These are phyloP conservation scores for Eremochloa ophiuroides DNA, from an alignment of 176 grass and related monocot species.

Conservation along the genomic window DNA sequence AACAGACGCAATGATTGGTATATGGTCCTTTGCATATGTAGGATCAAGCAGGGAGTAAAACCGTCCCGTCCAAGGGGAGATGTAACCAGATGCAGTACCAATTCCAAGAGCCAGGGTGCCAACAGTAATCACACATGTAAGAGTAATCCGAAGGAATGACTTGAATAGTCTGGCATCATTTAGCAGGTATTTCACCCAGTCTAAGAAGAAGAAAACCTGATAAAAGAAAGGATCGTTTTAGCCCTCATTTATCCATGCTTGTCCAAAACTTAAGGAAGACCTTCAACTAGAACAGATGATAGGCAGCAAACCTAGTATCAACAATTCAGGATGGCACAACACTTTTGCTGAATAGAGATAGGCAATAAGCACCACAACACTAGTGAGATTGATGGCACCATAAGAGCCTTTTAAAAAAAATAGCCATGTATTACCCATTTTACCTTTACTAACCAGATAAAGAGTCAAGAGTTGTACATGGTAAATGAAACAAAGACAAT, in stretches of 20 bases:
- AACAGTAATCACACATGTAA: conserved; percentile 77
- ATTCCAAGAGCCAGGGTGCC: conserved; percentile 81
- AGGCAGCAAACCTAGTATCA: background rate
- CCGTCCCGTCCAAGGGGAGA: conserved; percentile 95
- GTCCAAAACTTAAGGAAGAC: background rate
- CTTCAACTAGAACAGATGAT: conserved; percentile 7
- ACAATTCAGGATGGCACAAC: background rate
- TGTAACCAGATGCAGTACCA: conserved; percentile 93
- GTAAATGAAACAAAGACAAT: background rate
- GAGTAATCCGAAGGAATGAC: conserved; percentile 81
- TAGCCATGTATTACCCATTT: background rate
- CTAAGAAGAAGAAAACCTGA: conserved; percentile 89
- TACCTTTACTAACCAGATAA: background rate
- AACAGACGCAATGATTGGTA: conserved; percentile 96
- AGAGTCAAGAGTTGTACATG: background rate
- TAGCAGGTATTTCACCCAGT: conserved; percentile 86
- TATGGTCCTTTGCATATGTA: conserved; percentile 99
- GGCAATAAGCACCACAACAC: background rate
- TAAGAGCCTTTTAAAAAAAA: background rate
- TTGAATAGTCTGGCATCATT: conserved; percentile 86
- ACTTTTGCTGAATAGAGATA: background rate
- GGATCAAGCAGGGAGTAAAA: conserved; percentile 99
- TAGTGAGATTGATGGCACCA: background rate
- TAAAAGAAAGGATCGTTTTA: conserved; percentile 25
- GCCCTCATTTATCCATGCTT: conserved; percentile 14